A percentile compares a stretch with the other conserved stretches of the same genome.
Conservation (phyloP, 73 alveolate species). For the Blepharisma stoltei region DNA sequence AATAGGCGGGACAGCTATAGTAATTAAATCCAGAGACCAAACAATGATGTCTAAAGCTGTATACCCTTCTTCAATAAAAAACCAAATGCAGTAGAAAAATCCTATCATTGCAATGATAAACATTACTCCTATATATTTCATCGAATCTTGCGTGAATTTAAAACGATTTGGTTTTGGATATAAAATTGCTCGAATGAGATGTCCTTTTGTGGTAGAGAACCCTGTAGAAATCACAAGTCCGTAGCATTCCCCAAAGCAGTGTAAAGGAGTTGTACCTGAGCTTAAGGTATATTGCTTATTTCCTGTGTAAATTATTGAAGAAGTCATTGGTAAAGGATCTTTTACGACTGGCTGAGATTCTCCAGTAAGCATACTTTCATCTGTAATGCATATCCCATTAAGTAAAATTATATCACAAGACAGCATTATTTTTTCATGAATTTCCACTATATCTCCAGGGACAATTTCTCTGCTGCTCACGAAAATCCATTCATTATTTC, state of each 20-base stretch:
- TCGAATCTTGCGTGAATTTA: constrained; percentile 82
- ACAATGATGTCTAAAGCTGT: constrained; percentile 1
- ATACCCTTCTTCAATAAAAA: background rate
- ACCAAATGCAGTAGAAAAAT: background rate
- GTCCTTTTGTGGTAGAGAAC: constrained; percentile 87
- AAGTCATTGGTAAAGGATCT: constrained; percentile 66
- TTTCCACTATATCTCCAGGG: constrained; percentile 94
- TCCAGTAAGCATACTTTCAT: constrained; percentile 95
- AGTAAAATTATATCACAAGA: constrained; percentile 91
- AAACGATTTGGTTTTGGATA: constrained; percentile 80
- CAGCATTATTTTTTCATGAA: constrained; percentile 65
- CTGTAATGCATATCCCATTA: constrained; percentile 77
- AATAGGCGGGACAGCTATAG: constrained; percentile 82
- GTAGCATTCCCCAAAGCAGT: constrained; percentile 48
- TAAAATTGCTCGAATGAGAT: constrained; percentile 75
- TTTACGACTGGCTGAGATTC: constrained; percentile 90
- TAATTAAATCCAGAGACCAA: constrained; percentile 57
- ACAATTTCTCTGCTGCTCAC: constrained; percentile 60
- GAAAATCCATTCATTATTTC: constrained; percentile 27
- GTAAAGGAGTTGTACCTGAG: constrained; percentile 90
- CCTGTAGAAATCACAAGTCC: constrained; percentile 80
- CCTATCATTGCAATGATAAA: constrained; percentile 80
- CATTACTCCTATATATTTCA: constrained; percentile 81
- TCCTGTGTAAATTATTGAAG: constrained; percentile 45
- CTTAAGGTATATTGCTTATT: constrained; percentile 74